Evolutionary conservation across 2,329 filamentous ascomycete species (phyloP), one percentile per base, ranked within the genome.

Genomic region (Anthostomella pinea): DNA sequence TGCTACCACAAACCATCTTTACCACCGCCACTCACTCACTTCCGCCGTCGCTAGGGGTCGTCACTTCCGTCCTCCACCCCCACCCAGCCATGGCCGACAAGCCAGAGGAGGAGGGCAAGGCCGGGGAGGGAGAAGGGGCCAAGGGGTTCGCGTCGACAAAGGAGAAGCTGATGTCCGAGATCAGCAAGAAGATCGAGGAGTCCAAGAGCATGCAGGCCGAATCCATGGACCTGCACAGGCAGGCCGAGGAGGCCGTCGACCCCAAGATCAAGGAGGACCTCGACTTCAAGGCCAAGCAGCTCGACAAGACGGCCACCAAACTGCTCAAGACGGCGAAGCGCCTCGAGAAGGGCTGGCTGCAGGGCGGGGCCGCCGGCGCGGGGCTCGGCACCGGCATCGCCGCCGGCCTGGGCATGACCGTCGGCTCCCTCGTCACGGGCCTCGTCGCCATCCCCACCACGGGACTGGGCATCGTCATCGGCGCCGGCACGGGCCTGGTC

Each of bases 361-460:
- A 61, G 41, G 58, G 57, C 19, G 58, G 58, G 1, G 56, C 51
- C 2, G 50, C 55, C 8, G 58, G 58, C 4, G 58, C 53, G 2
- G 58, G 58, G 3, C 58, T 61, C 40, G 58, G 58, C 10, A 54
- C 52, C n/a, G 58, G 57, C 8, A 44, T 61, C 14, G 57, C 58
- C 1, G 43, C 53, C n/a, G 57, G 58, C 2, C 33, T 61, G 15
- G 58, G 58, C 18, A 40, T 52, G 21, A 50, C 56, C 3, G 51
- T 60, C 20, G 57, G 58, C 8, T 44, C 55, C 20, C 33, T 61
- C 22, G 55, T 61, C 29, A 47, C 48, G 30, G 57, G 57, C 3
- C 35, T 60, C n/a, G 48, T 53, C 8, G 52, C 57, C 10, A 52
- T 60, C 13, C 58, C 57, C 3, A 57, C 58, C 3, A 55, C 57